Evolutionary conservation across 441 rosid species (phyloP), one percentile per base, ranked within the genome.

Genomic region (Arabidopsis lyrata): DNA sequence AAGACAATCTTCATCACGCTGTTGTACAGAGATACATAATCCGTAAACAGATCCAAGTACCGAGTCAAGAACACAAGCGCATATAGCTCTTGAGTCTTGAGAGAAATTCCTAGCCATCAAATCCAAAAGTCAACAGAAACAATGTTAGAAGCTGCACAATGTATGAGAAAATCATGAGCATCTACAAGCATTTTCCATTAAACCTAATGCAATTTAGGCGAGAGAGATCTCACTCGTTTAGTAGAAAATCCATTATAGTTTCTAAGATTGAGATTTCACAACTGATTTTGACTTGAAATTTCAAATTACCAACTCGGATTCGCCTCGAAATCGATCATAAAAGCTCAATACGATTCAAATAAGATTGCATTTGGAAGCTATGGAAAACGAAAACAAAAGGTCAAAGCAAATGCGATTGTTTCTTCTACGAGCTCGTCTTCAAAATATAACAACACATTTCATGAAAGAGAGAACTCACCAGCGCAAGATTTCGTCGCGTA

Each of bases 401-500:
- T 53, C 24, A 64, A 75, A 59, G 49, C 76, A 73, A 47, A 65
- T 60, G 72, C 59, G 45, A 69, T 65, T 57, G 63, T 5, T 74
- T 59, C 38, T 20, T 59, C 38, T 31, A n/a, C 42, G 36, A 70
- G 74, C 50, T 63, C 38, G 56, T 52, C 50, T 50, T 42, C 56
- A 20, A 41, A 3, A 7, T 13, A 29, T 0, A 39, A 39, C 10
- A 59, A 14, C 24, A 61, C 68, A 45, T 68, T 61, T 16, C 70
- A 48, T 62, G 22, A 15, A 29, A 75, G 3, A 38, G 59, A 71
- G 29, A 69, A 22, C 62, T 70, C 72, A 92, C 97, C 99, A 6
- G 97, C 90, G 73, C 97, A 94, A 3, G 99, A 89, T 69, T 89
- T 92, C 69, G 97, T 94, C 60, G 97, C 95, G 82, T 94, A 92